These are phyloP conservation scores for Podaxis carcinomalis DNA, from an alignment of 768 basidiomycete genomes.

Conservation along the genomic window DNA sequence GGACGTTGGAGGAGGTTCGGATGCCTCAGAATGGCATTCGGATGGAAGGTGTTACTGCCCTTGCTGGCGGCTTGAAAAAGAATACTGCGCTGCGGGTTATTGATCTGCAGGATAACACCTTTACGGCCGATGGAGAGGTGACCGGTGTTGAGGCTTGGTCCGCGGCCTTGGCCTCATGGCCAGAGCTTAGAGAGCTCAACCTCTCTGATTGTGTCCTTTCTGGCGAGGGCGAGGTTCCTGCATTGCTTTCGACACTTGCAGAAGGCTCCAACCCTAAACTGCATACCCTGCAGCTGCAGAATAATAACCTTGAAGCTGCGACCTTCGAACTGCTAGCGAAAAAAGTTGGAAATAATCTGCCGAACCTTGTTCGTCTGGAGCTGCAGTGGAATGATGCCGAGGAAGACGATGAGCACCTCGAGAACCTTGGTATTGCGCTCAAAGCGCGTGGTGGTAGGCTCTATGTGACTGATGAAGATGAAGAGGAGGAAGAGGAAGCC, in stretches of 20 bases:
- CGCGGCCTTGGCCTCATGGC: slow-evolving; percentile 64
- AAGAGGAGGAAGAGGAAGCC: slow-evolving; percentile 66
- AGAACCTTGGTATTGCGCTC: slow-evolving; percentile 48
- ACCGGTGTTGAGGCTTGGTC: slow-evolving; percentile 56
- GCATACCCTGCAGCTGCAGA: slow-evolving; percentile 78
- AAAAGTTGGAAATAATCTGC: slow-evolving; percentile 58
- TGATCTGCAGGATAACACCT: slow-evolving; percentile 92
- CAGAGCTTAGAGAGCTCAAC: slow-evolving; percentile 71
- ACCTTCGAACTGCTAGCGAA: slow-evolving; percentile 66
- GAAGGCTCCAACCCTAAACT: slow-evolving; percentile 72
- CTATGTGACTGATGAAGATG: slow-evolving; percentile 74
- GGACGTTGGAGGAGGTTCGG: slow-evolving; percentile 75
- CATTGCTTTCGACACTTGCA: slow-evolving; percentile 55
- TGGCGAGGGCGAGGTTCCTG: slow-evolving; percentile 72
- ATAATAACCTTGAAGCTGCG: slow-evolving; percentile 79
- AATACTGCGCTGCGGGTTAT: slow-evolving; percentile 66
- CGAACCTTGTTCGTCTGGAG: slow-evolving; percentile 64
- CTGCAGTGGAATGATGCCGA: slow-evolving; percentile 90
- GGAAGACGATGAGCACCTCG: slow-evolving; percentile 64
- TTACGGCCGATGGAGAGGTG: slow-evolving; percentile 55
- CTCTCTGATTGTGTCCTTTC: slow-evolving; percentile 90
- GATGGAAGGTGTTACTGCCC: slow-evolving; percentile 80
- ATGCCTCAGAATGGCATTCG: slow-evolving; percentile 99
- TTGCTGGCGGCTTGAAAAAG: slow-evolving; percentile 70
- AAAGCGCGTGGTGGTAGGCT: slow-evolving; percentile 66